A percentile compares a stretch with the other conserved stretches of the same genome.
Evolutionary conservation across 495 filamentous ascomycete genomes (phyloP).

Genomic region (Penicillium soppii): DNA sequence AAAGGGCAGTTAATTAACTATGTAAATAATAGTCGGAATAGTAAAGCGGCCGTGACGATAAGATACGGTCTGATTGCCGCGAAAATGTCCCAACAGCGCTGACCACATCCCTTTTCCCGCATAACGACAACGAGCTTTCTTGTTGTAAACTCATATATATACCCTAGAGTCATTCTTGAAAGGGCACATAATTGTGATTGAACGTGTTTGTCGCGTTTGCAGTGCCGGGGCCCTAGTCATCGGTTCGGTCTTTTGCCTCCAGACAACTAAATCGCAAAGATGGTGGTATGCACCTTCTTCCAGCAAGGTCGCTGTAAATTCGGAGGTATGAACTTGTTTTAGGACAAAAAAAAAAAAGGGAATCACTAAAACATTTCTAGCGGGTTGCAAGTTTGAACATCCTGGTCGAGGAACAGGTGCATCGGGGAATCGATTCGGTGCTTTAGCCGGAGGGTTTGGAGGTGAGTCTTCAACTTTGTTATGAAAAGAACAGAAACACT

Average conservation of each 20-base stretch:
- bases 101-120: constrained; percentile 1
- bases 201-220: too few species aligned
- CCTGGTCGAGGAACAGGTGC: constrained; percentile 34
- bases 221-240: too few species aligned
- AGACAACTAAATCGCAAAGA: constrained; percentile 22
- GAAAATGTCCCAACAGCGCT: constrained; percentile 11
- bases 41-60: not conserved
- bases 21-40: not conserved
- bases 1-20: too few species aligned
- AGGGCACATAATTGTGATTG: too few species aligned
- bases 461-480: too few species aligned
- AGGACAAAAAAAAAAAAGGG: not conserved
- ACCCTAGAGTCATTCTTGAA: not conserved
- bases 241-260: too few species aligned
- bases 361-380: constrained; percentile 30
- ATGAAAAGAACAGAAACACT: too few species aligned
- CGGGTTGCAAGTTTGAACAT: constrained; percentile 57
- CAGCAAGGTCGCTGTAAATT: constrained; percentile 71
- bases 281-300: constrained; percentile 70
- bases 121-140: not conserved
- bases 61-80: constrained; percentile 7
- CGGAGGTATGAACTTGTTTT: constrained; percentile 51
- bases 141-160: not conserved
- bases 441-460: constrained; percentile 36
- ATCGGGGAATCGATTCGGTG: constrained; percentile 45